Base-by-base conservation (phyloP, 2,329 filamentous ascomycete genomes). In the Coniochaeta sp. region DNA sequence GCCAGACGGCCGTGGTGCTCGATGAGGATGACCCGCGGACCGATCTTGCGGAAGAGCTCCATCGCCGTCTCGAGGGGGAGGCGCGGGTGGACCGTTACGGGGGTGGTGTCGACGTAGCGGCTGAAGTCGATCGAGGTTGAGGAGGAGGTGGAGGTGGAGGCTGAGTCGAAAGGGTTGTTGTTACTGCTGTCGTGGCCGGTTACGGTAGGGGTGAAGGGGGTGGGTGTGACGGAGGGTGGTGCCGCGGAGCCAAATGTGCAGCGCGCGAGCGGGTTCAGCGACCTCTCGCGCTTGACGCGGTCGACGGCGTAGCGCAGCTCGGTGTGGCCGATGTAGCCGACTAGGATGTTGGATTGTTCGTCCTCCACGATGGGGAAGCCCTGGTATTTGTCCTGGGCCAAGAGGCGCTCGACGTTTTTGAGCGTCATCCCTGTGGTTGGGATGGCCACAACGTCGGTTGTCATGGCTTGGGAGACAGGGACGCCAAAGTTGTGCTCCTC, bases 31-130 rank as follows among this genome's bases (percentile, higher is more conserved):
- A 96, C 91, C 1, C 94, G 82, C 0, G 92, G 94, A 0, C 94
- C 94, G 66, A 99, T 95, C 72, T 97, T 99, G 67, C 92, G 92
- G 75, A 99, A 99, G 10, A 99, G 77, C 64, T 99, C 94, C 91
- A 99, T 96, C 28, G 95, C 92, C 0, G 94, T 99, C 70, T 99
- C 94, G 0, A 99, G 82, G 0, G 92, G 88, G 1, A 97, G 81
- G 1, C 90, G 84, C 0, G 94, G 94, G 63, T 99, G 94, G 1
- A 91, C 91, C 0, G 91, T 88, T 2, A 99, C 82, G 0, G 94
- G 94, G 0, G 91, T 95, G 8, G 85, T 79, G 65, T 99, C 92
- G 50, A 96, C 85, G 63, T 92, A 97, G 47, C 87, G 84, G 60
- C 85, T 86, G 59, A 99, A 89, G 64, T 97, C 89, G 30, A 96